Conservation (phyloP, 2,329 filamentous ascomycete genomes). For the Alternaria atra region DNA sequence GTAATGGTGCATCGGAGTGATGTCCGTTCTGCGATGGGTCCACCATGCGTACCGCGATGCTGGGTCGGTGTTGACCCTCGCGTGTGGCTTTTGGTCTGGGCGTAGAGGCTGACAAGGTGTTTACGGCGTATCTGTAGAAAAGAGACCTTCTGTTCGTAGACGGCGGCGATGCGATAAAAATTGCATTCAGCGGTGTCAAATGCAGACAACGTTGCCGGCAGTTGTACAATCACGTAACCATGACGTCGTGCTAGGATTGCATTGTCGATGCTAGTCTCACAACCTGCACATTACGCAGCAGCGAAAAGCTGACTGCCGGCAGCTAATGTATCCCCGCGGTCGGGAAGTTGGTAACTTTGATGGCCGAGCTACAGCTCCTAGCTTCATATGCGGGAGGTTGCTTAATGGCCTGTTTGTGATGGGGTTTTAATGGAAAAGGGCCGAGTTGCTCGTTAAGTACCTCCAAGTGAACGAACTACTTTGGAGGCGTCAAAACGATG, state of each 20-base stretch:
- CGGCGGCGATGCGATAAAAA: neutral
- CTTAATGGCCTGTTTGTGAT: slow-evolving; percentile 2
- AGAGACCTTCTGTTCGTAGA: neutral
- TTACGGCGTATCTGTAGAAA: neutral
- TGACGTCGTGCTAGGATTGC: neutral
- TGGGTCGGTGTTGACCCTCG: slow-evolving; percentile 17
- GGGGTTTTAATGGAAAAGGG: slow-evolving; percentile 2
- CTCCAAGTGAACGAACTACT: slow-evolving; percentile 4
- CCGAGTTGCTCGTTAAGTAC: slow-evolving; percentile 1
- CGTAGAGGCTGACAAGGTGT: neutral
- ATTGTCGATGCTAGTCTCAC: neutral
- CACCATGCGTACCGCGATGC: slow-evolving; percentile 19
- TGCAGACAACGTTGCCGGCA: neutral
- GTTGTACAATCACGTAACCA: neutral
- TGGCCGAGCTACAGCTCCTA: slow-evolving; percentile 10
- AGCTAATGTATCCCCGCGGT: slow-evolving; percentile 12
- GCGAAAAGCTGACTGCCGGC: slow-evolving; percentile 4
- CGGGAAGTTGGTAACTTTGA: slow-evolving; percentile 6
- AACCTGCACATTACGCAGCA: slow-evolving; percentile 5
- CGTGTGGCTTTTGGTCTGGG: slow-evolving; percentile 8
- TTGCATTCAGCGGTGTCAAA: neutral
- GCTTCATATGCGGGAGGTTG: neutral
- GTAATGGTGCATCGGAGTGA: slow-evolving; percentile 23
- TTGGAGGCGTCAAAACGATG: slow-evolving; percentile 1
- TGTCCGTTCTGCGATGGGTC: slow-evolving; percentile 20